Evolutionary conservation across 1,284 basidiomycete genomes (phyloP), one percentile per base, ranked within the genome.

Genomic region (Cutaneotrichosporon mucoides): DNA sequence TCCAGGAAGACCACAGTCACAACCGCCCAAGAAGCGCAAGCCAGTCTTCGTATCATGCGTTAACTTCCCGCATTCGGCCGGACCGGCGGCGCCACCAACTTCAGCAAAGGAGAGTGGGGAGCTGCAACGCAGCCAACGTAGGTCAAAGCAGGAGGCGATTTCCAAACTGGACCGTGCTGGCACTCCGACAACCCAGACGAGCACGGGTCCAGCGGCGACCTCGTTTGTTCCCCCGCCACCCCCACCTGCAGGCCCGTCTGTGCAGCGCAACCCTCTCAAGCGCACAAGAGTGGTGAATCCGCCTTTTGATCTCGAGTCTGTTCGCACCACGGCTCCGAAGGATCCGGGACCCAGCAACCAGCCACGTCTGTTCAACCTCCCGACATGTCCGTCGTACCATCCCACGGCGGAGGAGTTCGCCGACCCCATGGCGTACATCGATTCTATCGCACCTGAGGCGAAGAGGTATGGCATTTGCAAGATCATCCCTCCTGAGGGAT

Each of bases 391-490:
- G 3, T 86, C 85, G 56, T 99, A 88, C 76, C 88, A 88, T 75
- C 96, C 96, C 11, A 90, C 89, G 0, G 75, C 79, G 12, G 92
- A 95, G 65, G 89, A 99, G 78, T 99, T 95, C 79, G 85, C 84
- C 68, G 92, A 98, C 80, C 93, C 95, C n/a, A 89, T 98, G 86
- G 84, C 85, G 54, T 99, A 97, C 80, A 91, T 99, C 76, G 86
- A 86, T 69, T 87, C 86, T 57, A 90, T 96, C 68, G 85, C 89
- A 7, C 83, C 87, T 53, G 80, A 84, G 41, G 93, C 89, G 0
- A 85, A 83, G 69, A 79, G 84, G 50, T 92, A 86, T 73, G 96
- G 96, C 37, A 94, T 99, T 69, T 93, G 90, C 81, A 99, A 99
- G 81, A 87, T 99, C 62, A 84, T 98, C 16, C 96, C 96, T 59